phyloP scores from a whole-genome alignment of 768 basidiomycete genomes.

The Baorangia bicolor region DNA sequence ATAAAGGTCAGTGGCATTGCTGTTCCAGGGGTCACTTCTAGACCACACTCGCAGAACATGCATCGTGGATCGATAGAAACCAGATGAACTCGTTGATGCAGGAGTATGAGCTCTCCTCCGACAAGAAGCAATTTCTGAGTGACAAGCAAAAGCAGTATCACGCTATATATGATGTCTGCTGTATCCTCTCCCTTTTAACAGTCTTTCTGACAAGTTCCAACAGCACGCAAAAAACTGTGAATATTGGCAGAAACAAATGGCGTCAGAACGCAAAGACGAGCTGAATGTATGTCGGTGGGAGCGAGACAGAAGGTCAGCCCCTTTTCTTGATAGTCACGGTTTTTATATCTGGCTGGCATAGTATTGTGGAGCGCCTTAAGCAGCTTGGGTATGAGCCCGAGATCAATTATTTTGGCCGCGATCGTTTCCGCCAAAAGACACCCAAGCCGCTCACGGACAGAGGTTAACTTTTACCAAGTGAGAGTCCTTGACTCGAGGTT shows the following conservation, averaged over 20 bases:
- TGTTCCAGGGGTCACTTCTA: no score
- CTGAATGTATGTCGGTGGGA: not conserved
- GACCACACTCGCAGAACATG: not conserved
- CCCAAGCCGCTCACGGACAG: not conserved
- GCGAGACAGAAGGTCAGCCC: not conserved
- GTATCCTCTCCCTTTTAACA: no score
- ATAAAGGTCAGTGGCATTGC: not conserved
- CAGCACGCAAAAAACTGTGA: not conserved
- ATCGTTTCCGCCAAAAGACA: not conserved
- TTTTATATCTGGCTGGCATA: not conserved
- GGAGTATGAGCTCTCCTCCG: not conserved
- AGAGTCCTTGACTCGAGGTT: not conserved
- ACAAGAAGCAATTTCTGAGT: not conserved
- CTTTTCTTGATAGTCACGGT: not conserved
- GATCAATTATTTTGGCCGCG: not conserved
- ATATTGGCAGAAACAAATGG: not conserved
- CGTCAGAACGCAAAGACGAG: not conserved
- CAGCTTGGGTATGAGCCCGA: not conserved
- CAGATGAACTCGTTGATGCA: not conserved
- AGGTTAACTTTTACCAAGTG: not conserved
- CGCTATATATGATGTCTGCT: not conserved
- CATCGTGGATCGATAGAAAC: not conserved
- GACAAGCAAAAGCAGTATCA: not conserved
- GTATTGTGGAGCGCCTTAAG: not conserved
- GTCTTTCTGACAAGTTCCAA: not conserved